phyloP scores from a whole-genome alignment of 108 stramenopile genomes.

The Nitzschia putrida region DNA sequence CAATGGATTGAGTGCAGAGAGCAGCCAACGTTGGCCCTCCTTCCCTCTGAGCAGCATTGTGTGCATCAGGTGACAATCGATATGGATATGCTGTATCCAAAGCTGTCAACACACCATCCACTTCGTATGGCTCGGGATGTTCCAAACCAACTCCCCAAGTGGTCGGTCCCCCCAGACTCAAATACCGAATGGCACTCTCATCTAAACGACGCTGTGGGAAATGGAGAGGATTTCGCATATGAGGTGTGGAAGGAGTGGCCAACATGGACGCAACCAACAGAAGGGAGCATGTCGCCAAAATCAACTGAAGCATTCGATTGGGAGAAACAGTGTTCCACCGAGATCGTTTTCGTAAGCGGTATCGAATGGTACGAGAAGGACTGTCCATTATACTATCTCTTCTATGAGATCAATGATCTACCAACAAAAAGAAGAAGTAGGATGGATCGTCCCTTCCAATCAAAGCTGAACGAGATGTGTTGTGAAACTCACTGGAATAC shows the following conservation, averaged over 20 bases:
- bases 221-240: slow-evolving; percentile 6
- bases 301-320: not conserved
- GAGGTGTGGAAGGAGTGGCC: not conserved
- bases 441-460: too few relatives aligned
- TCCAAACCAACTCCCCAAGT: slow-evolving; percentile 41
- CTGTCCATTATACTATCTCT: too few relatives aligned
- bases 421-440: too few relatives aligned
- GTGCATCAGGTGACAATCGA: slow-evolving; percentile 17
- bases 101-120: not conserved
- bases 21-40: slow-evolving; percentile 34
- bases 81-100: slow-evolving; percentile 28
- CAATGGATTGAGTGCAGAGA: slow-evolving; percentile 48
- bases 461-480: too few relatives aligned
- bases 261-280: slow-evolving; percentile 3
- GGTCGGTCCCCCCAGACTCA: slow-evolving; percentile 32
- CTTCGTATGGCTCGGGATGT: slow-evolving; percentile 7
- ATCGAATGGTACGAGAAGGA: too few relatives aligned
- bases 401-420: too few relatives aligned
- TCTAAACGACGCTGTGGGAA: slow-evolving; percentile 8
- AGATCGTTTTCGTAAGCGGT: too few relatives aligned
- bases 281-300: not conserved
- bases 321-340: not conserved
- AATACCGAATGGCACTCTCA: slow-evolving; percentile 19
- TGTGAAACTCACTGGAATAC: too few relatives aligned
- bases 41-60: slow-evolving; percentile 15